Conservation (phyloP, 176 grass and related monocot species). For the Cenchrus americanus region DNA sequence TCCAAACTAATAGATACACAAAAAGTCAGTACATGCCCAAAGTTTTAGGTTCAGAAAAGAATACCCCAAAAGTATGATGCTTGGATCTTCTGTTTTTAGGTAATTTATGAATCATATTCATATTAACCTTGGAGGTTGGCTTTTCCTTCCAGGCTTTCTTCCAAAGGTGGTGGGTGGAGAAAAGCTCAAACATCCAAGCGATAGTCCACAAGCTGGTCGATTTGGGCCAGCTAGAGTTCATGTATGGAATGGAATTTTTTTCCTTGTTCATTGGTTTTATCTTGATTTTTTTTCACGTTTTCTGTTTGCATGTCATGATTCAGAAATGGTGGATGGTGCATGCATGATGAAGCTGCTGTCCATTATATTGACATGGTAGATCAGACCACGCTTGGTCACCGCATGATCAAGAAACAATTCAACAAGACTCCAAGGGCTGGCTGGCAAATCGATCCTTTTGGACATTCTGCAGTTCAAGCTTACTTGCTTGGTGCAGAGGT, state of each 20-base stretch:
- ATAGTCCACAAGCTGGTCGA: conserved; percentile 66
- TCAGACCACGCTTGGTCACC: conserved; percentile 95
- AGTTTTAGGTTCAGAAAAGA: background rate
- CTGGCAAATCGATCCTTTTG: conserved; percentile 96
- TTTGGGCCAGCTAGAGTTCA: conserved; percentile 86
- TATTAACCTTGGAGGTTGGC: conserved; percentile 8
- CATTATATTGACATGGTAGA: conserved; percentile 99
- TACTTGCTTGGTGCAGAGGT: conserved; percentile 93
- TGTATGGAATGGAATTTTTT: conserved; percentile 52
- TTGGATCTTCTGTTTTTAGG: conserved; percentile 14
- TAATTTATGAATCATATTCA: conserved; percentile 16
- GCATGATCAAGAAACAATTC: conserved; percentile 80
- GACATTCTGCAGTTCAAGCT: conserved; percentile 88
- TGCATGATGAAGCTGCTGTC: conserved; percentile 90
- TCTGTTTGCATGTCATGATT: conserved; percentile 11
- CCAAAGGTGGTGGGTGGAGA: conserved; percentile 94
- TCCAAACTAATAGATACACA: background rate
- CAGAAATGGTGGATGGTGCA: conserved; percentile 98
- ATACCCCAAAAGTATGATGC: background rate
- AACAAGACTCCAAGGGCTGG: conserved; percentile 78
- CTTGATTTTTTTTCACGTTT: background rate
- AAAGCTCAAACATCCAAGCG: conserved; percentile 61
- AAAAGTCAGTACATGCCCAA: background rate
- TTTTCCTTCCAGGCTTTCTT: conserved; percentile 76
- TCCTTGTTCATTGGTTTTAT: conserved; percentile 20